Evolutionary conservation across 2,329 filamentous ascomycete species (phyloP), one percentile per base, ranked within the genome.

Genomic region (Xylaria polymorpha): DNA sequence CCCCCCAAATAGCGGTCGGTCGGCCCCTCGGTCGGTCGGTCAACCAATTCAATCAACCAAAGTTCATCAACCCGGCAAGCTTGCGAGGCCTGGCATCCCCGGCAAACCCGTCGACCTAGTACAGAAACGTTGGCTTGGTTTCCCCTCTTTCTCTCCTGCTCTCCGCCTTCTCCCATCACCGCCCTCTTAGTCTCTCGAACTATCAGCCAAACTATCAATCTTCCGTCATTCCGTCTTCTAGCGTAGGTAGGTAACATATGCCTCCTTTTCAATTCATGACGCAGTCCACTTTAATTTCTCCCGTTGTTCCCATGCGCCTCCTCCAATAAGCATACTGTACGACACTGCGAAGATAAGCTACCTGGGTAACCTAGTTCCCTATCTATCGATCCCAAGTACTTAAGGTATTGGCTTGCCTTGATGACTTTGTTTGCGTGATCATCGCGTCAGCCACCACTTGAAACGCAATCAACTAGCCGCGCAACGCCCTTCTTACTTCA

Each of bases 391-490:
- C 59, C 53, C 60, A 53, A 14, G 50, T 53, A 55, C 57, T 68
- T 62, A 58, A 57, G 57, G 57, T 60, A 67, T 65, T 61, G 48
- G 61, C 61, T 63, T 63, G 61, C 61, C 61, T 64, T 44, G 51
- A 57, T 61, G 35, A 57, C 41, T 50, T 18, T 56, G 60, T 58
- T 59, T 68, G 69, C 64, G 61, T 71, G 71, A 70, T 71, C 64
- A 67, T 67, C 67, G 67, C 70, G 63, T 71, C 72, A 73, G 72
- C 70, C 72, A 62, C 65, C 61, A 51, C 66, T 67, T 68, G 72
- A 66, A 62, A 67, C 72, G 66, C 66, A 71, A 66, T 50, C 66
- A 64, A 67, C 59, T 60, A 50, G 51, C 60, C 59, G 53, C 56
- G 63, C 44, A 39, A 25, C 39, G 39, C 29, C 59, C 25, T 57